Base-by-base conservation (phyloP, 306 rosid genomes). In the Mimosa bimucronata region DNA sequence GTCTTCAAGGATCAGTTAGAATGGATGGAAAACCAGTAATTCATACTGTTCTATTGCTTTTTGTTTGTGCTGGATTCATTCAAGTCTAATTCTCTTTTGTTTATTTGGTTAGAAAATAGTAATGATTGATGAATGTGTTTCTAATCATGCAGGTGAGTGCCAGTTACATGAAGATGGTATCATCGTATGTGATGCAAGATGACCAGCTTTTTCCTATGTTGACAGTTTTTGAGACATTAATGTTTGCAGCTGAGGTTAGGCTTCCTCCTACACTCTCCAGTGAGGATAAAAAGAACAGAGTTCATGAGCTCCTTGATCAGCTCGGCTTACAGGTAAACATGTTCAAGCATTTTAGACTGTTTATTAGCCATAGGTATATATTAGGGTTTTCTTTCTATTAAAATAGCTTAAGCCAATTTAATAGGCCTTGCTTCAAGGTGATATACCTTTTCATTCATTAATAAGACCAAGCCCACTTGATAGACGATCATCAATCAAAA, bases 151-250 rank as follows among this genome's bases (percentile, higher is more conserved):
- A 93, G 98, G 97, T 92, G 11, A 89, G 87, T 1, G 81, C 94
- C 78, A 91, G 97, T 86, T 94, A 92, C 86, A 91, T 94, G 97
- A 94, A 92, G 87, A 88, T 77, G 94, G 90, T 92, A 23, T 91
- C 98, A n/a, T 92, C 98, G 18, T 94, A 94, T 70, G 97, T 94
- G 84, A 94, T 94, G 97, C 98, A 94, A 87, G 97, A 91, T 74
- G 94, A 91, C 69, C 97, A 92, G 77, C 88, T 94, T 65, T 94
- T 94, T 74, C 97, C 97, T 4, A 90, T 86, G 98, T 70, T 94
- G 82, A 86, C 98, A 16, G 92, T 92, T 57, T 94, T 88, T 45
- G 97, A 94, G 84, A 94, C 95, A 50, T 88, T 92, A 77, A 87
- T 91, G 97, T 94, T 94, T 78, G 93, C 97, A 15, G 97, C 98